Conservation (phyloP, 805 yeast genomes). For the Wickerhamiella azymoides region DNA sequence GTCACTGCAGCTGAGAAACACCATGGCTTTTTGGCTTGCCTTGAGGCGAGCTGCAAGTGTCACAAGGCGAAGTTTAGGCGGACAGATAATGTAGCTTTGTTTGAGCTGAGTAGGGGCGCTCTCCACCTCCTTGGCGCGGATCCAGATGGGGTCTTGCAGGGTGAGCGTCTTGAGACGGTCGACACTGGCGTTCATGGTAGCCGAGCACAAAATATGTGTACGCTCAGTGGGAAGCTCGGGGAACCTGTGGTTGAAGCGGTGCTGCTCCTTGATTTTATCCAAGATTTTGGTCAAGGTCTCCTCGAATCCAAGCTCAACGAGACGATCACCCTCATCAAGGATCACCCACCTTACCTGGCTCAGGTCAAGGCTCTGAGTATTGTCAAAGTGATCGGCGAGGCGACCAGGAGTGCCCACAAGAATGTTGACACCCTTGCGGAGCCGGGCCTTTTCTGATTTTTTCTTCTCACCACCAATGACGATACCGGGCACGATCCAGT, state of each 20-base stretch:
- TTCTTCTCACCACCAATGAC: slow-evolving; percentile 98
- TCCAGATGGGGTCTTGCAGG: slow-evolving; percentile 57
- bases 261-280: slow-evolving; percentile 36
- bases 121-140: slow-evolving; percentile 28
- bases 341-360: slow-evolving; percentile 74
- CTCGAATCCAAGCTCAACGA: slow-evolving; percentile 93
- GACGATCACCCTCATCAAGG: slow-evolving; percentile 90
- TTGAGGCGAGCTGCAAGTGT: slow-evolving; percentile 56
- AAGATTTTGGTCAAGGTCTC: slow-evolving; percentile 76
- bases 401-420: slow-evolving; percentile 98
- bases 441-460: slow-evolving; percentile 88
- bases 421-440: slow-evolving; percentile 89
- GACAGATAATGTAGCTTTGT: slow-evolving; percentile 72
- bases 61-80: slow-evolving; percentile 82
- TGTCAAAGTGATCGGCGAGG: slow-evolving; percentile 83
- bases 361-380: slow-evolving; percentile 62
- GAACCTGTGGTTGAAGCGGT: slow-evolving; percentile 20
- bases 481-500: slow-evolving; percentile 84
- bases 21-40: slow-evolving; percentile 34
- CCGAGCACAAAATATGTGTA: slow-evolving; percentile 79
- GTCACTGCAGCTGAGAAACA: slow-evolving; percentile 87
- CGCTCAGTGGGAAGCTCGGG: slow-evolving; percentile 49
- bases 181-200: slow-evolving; percentile 76
- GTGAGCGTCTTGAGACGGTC: slow-evolving; percentile 69
- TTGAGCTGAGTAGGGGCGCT: slow-evolving; percentile 82